A percentile compares a stretch with the other conserved stretches of the same genome.
Evolutionary conservation across 2,329 filamentous ascomycete genomes (phyloP).

Genomic region (Lasiodiplodia sp.): DNA sequence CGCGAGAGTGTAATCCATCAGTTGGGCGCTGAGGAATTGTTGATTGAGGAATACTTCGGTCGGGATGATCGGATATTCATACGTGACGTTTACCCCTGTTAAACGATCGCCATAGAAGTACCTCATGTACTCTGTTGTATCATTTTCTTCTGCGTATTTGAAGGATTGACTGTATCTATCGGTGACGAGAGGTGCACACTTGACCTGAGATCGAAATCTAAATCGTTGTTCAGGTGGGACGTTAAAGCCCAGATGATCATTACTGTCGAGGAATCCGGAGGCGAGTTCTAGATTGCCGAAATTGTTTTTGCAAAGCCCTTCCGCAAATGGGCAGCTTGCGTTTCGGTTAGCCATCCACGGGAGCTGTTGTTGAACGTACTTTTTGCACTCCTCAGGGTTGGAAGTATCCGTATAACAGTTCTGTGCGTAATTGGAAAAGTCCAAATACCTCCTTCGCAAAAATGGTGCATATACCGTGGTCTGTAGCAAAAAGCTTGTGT

Average conservation of each 20-base stretch:
- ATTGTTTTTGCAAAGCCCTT: constrained; percentile 33
- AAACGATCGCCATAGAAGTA: constrained; percentile 20
- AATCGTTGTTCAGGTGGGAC: constrained; percentile 35
- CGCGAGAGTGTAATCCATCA: not conserved
- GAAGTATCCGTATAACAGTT: constrained; percentile 14
- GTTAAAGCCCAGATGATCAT: constrained; percentile 38
- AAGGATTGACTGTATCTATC: too few relatives aligned
- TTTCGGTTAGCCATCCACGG: constrained; percentile 1
- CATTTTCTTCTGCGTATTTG: not conserved
- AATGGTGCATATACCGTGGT: not conserved
- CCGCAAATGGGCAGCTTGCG: constrained; percentile 35
- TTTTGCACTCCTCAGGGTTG: constrained; percentile 34
- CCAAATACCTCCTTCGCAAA: not conserved
- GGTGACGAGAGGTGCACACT: not conserved
- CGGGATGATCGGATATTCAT: not conserved
- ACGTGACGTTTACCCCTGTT: not conserved
- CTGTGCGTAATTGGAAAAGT: constrained; percentile 11
- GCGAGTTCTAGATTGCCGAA: constrained; percentile 36
- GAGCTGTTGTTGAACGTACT: constrained; percentile 31
- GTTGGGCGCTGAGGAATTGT: not conserved
- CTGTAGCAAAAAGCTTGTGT: not conserved
- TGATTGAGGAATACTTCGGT: not conserved
- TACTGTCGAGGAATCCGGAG: constrained; percentile 37
- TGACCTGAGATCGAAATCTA: not conserved
- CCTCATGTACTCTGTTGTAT: not conserved